Base-by-base conservation (phyloP, 805 yeast genomes). In the Spencermartinsiella europaea region DNA sequence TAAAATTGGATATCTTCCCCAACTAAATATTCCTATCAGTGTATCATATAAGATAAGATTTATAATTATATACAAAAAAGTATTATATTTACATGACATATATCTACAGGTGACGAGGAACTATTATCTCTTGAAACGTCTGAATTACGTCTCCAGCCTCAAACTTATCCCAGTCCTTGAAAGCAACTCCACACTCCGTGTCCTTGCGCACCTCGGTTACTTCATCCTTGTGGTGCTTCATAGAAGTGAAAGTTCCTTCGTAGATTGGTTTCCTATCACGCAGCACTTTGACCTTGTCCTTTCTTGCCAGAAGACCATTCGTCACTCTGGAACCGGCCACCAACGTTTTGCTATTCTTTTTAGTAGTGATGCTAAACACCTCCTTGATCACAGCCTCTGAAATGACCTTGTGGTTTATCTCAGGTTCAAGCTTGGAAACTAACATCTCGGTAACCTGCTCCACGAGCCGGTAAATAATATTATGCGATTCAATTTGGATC, bases 241-340 rank as follows among this genome's bases (percentile, higher is more conserved):
- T 73, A 4, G 91, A 80, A 2, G 81, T 76, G 5, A 93, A 62
- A 8, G 68, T 67, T 1, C 95, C 96, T 35, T 73, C 68, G 46
- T 66, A 77, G 55, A 66, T 64, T 4, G 78, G 63, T 15, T 72
- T 72, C 28, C 71, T 69, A 2, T 71, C 68, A 50, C 95, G 72
- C 40, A 74, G 49, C 1, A 87, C 82, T 54, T 77, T 76, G 15
- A 84, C 74, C 33, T 66, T 67, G 1, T 82, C 67, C n/a, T 77
- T 70, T 55, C 85, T 73, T 53, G 77, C 76, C 39, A 91, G 66
- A 3, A 67, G 63, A 19, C 99, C 99, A 42, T 75, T 76, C 14
- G 66, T 59, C 10, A 93, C 88, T 62, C 83, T 81, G 59, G 95
- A 86, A 5, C 99, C 99, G 0, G 98, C 99, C 59, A 93, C 77